These are phyloP conservation scores for Penicillium palitans DNA, from an alignment of 2,329 filamentous ascomycete genomes.

Conservation along the genomic window DNA sequence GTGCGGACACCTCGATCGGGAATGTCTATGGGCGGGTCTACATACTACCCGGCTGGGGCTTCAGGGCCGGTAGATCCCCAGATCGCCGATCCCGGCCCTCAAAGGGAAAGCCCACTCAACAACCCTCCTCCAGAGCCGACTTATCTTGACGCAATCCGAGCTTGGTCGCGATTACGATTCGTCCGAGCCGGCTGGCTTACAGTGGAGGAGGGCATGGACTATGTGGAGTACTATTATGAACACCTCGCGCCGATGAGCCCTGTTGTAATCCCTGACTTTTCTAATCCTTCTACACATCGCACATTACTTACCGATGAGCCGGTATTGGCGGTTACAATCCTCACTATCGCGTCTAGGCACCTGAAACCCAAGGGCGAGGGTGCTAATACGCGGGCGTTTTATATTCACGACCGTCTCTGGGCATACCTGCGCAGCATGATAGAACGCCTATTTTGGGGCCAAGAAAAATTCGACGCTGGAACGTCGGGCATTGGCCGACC, in stretches of 20 bases:
- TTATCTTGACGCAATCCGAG: slow-evolving; percentile 67
- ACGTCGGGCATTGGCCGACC: slow-evolving; percentile 60
- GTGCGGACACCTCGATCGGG: slow-evolving; percentile 41
- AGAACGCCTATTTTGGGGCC: slow-evolving; percentile 89
- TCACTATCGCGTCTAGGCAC: slow-evolving; percentile 89
- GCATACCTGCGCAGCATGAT: slow-evolving; percentile 93
- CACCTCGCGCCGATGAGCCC: slow-evolving; percentile 90
- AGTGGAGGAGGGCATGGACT: slow-evolving; percentile 85
- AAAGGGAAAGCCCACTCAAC: slow-evolving; percentile 29
- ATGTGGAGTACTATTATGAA: slow-evolving; percentile 94
- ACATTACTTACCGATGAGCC: slow-evolving; percentile 86
- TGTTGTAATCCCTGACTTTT: slow-evolving; percentile 88
- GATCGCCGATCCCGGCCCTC: slow-evolving; percentile 29
- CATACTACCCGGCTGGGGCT: slow-evolving; percentile 48
- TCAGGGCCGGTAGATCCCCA: slow-evolving; percentile 30
- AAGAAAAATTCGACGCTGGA: slow-evolving; percentile 90
- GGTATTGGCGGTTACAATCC: slow-evolving; percentile 83
- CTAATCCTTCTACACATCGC: slow-evolving; percentile 74
- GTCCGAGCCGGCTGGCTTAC: slow-evolving; percentile 98
- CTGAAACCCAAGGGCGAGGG: slow-evolving; percentile 76
- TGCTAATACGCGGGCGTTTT: slow-evolving; percentile 77
- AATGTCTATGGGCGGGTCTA: slow-evolving; percentile 48
- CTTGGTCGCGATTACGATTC: slow-evolving; percentile 92
- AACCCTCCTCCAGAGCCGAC: slow-evolving; percentile 35
- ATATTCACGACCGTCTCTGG: slow-evolving; percentile 95